Percentiles rank a stretch among this genome's conserved stretches.
Conservation (phyloP, 768 basidiomycete genomes). For the Boletus sp. region DNA sequence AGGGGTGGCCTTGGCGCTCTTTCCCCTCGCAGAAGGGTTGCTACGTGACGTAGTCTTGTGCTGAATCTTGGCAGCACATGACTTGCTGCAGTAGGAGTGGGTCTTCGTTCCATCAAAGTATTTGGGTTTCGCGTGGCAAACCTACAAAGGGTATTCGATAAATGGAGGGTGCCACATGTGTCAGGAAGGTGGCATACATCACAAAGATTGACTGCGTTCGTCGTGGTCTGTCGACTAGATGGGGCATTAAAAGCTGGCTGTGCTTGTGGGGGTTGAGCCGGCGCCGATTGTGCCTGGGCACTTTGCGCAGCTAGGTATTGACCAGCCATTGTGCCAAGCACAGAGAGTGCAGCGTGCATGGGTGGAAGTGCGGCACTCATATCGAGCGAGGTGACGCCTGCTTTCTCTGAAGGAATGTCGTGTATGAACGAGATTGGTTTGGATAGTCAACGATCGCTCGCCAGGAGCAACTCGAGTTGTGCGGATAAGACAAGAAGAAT, state of each 20-base stretch:
- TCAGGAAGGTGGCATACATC: conserved; percentile 38
- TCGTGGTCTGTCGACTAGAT: conserved; percentile 18
- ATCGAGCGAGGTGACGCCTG: conserved; percentile 10
- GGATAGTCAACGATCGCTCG: conserved; percentile 20
- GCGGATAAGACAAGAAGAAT: conserved; percentile 46
- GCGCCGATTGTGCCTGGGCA: conserved; percentile 28
- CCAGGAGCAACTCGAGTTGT: conserved; percentile 28
- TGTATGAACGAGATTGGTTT: conserved; percentile 4
- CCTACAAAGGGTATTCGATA: conserved; percentile 31
- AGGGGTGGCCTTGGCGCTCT: conserved; percentile 23
- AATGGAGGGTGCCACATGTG: conserved; percentile 1
- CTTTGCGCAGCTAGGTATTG: conserved; percentile 33
- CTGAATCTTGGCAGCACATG: conserved; percentile 50
- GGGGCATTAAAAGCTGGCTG: conserved; percentile 18
- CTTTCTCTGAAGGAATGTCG: conserved; percentile 8
- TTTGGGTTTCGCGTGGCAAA: conserved; percentile 54
- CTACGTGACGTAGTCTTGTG: conserved; percentile 23
- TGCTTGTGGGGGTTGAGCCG: conserved; percentile 21
- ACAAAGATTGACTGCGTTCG: conserved; percentile 40
- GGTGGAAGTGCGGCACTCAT: conserved; percentile 32
- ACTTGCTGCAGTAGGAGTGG: conserved; percentile 58
- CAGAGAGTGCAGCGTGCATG: conserved; percentile 36
- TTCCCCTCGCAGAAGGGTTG: conserved; percentile 27
- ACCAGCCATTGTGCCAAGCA: conserved; percentile 35
- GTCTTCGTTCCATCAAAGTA: conserved; percentile 52